Base-by-base conservation (phyloP, 192 early-diverging fungal genomes). In the Phlyctochytrium arcticum region DNA sequence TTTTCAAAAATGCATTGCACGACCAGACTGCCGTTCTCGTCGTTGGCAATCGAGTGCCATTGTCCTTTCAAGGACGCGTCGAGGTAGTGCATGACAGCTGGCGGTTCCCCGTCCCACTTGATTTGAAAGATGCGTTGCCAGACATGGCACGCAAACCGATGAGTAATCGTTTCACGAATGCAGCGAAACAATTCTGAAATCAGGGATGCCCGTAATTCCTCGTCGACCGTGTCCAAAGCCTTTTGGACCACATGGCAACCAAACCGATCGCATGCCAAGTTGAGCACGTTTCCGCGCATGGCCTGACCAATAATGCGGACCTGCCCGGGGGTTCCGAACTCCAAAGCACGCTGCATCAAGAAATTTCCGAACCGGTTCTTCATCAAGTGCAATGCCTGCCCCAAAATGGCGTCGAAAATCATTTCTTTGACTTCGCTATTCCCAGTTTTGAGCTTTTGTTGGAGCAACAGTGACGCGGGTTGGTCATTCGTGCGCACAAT, bases 41-140 rank as follows among this genome's bases (percentile, higher is more conserved):
- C 87, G 5, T 89, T 79, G 21, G 89, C 89, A 17, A 90, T 84
- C 2, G 72, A 42, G 17, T 80, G 73, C 89, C 89, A 90, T 7
- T 79, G 62, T 24, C 86, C 78, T 48, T 76, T 75, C 7, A 89
- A 57, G 0, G 79, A 75, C 19, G 70, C 71, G 48, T 88, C 81
- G 3, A 90, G 83, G 60, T 82, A 72, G 36, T 75, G 72, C 76
- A 86, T 83, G 26, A 89, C 75, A 7, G 77, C 66, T 0, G 83
- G 75, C 2, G 69, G 70, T 6, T 78, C 72, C 8, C 62, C 48
- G 6, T 64, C 71, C 85, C 85, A 87, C 5, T 82, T 79, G 26
- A 85, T 85, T 69, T 90, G 87, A 71, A 90, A 88, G 3, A 90
- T 78, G 50, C 87, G 84, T 61, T 90, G 89, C 89, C 89, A 90